These are phyloP conservation scores for Blakeslea trispora DNA, from an alignment of 371 early-diverging fungal genomes.

Conservation along the genomic window DNA sequence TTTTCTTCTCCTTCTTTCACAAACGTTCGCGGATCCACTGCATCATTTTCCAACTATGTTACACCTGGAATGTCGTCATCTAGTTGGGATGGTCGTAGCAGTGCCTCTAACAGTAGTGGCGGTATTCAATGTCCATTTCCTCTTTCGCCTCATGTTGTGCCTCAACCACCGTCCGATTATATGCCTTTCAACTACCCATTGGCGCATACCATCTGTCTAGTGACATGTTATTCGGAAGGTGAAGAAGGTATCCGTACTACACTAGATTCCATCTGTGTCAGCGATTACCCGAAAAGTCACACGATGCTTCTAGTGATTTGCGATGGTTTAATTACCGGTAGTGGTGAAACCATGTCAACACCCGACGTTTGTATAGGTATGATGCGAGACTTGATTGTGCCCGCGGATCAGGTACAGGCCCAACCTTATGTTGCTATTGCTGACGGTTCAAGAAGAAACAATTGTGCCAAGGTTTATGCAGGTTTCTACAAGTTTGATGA, in stretches of 20 bases:
- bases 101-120: slow-evolving; percentile 7
- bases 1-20: slow-evolving; percentile 8
- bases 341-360: slow-evolving; percentile 77
- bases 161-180: slow-evolving; percentile 53
- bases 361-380: slow-evolving; percentile 82
- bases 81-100: slow-evolving; percentile 26
- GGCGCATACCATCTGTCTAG: slow-evolving; percentile 76
- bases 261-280: slow-evolving; percentile 91
- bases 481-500: slow-evolving; percentile 83
- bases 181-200: slow-evolving; percentile 73
- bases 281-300: slow-evolving; percentile 90
- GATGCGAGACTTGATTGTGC: slow-evolving; percentile 77
- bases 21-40: slow-evolving; percentile 14
- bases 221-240: slow-evolving; percentile 94
- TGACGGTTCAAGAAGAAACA: slow-evolving; percentile 90
- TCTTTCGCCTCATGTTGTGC: slow-evolving; percentile 41
- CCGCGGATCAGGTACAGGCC: slow-evolving; percentile 65
- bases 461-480: slow-evolving; percentile 95
- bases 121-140: slow-evolving; percentile 37
- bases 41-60: slow-evolving; percentile 8
- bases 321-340: slow-evolving; percentile 88
- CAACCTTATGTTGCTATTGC: slow-evolving; percentile 94
- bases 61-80: slow-evolving; percentile 15
- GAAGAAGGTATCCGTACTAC: slow-evolving; percentile 90
- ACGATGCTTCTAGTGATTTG: slow-evolving; percentile 91